Conservation (phyloP, 2,329 filamentous ascomycete species). For the Pseudocercospora vitis region DNA sequence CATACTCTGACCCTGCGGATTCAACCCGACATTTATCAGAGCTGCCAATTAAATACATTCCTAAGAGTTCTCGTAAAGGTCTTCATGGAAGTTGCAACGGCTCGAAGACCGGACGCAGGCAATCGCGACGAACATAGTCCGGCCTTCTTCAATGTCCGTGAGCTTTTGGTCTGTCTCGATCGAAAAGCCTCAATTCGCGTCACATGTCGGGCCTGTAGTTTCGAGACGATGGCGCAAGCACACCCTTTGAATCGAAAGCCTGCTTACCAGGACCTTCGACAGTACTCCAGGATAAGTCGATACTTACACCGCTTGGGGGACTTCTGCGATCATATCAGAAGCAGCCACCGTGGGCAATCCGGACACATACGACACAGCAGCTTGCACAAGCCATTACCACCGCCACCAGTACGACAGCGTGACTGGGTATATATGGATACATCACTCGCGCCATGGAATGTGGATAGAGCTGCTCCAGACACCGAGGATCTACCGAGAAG, state of each 20-base stretch:
- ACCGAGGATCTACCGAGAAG: neutral
- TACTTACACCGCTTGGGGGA: neutral
- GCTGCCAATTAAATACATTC: no score
- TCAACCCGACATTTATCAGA: no score
- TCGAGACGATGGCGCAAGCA: neutral
- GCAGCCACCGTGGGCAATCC: neutral
- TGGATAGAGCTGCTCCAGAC: conserved; percentile 10
- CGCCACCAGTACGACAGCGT: conserved; percentile 44
- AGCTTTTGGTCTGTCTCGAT: no score
- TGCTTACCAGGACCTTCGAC: conserved; percentile 2
- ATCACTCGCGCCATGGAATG: conserved; percentile 10
- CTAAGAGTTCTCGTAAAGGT: no score
- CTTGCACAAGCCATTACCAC: conserved; percentile 31
- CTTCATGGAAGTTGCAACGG: no score
- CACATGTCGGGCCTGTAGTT: neutral
- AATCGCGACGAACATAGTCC: no score
- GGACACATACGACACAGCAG: conserved; percentile 12
- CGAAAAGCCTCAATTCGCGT: no score
- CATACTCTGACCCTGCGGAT: no score
- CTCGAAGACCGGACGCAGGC: no score
- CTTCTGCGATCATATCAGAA: neutral
- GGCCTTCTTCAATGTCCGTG: no score
- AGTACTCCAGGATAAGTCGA: neutral
- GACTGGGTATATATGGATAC: neutral
- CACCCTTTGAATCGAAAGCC: conserved; percentile 2